Evolutionary conservation across 495 filamentous ascomycete species (phyloP), one percentile per base, ranked within the genome.

Genomic region (Talaromyces ruber): DNA sequence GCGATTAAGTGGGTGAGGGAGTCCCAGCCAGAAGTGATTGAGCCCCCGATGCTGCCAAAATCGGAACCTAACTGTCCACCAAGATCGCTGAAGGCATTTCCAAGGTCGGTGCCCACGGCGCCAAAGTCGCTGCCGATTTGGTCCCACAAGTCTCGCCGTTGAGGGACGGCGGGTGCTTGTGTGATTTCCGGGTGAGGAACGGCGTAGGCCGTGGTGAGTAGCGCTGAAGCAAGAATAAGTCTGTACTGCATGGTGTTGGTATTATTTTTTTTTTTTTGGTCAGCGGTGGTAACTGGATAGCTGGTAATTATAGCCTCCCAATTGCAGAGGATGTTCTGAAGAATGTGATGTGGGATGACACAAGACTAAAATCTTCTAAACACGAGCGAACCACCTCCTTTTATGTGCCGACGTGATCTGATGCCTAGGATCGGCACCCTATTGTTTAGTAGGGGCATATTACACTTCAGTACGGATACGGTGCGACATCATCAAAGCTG

Each of bases 131-230:
- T 60, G 26, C 59, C 59, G 16, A 60, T 28, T 24, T 60, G 39
- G 43, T 51, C 43, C 59, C 59, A 60, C 24, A 47, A 12, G 45
- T 60, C 25, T 16, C 25, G 43, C 22, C 59, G 59, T 47, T 12
- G 37, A n/a, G 14, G 25, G 12, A 45, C 11, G 28, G 45, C n/a
- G 18, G 59, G 59, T 4, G 59, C 25, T 29, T 50, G 39, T 28
- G 59, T 60, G 43, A 60, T 60, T 47, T 60, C 59, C 4, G 59
- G 59, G 26, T 60, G 59, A 34, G 59, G 59, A 26, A 21, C 59
- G n/a, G 59, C 59, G 39, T 21, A 47, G 43, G 43, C 59, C 6
- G 59, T 52, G 28, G 59, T 34, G 9, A 51, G 18, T 14, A 60
- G 16, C 43, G 59, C 28, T 39, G 59, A 60, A 21, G 59, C 59